A percentile compares a stretch with the other conserved stretches of the same genome.
phyloP scores from a whole-genome alignment of 257 asterid genomes.

The Solanum sejunctum region DNA sequence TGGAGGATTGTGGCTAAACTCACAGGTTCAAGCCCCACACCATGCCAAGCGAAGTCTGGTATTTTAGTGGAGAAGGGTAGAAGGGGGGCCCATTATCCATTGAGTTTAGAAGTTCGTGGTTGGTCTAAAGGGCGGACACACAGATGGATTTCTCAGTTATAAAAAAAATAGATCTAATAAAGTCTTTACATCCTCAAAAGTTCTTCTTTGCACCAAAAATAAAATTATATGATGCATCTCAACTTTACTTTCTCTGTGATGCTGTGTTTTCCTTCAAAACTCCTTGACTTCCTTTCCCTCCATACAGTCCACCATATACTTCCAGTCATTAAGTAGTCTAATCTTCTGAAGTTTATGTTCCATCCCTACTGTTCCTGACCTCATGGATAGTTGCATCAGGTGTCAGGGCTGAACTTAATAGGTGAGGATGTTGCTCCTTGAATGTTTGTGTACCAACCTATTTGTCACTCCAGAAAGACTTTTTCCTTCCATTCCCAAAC shows the following conservation, averaged over 20 bases:
- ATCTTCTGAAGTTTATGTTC: not conserved
- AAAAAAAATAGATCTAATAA: not conserved
- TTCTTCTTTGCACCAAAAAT: not conserved
- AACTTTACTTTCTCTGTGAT: not conserved
- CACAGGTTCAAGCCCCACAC: too few relatives aligned
- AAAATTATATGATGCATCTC: not conserved
- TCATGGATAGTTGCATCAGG: not conserved
- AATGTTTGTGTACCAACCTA: not conserved
- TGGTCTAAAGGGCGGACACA: too few relatives aligned
- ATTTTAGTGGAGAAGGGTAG: too few relatives aligned
- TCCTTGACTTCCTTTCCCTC: not conserved
- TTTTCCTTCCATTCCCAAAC: not conserved
- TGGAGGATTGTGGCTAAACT: too few relatives aligned
- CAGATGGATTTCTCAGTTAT: too few relatives aligned
- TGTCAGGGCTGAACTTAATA: not conserved
- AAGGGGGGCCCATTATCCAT: too few relatives aligned
- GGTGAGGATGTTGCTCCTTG: not conserved
- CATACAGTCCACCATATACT: not conserved
- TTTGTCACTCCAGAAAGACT: not conserved
- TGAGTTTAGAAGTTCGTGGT: too few relatives aligned
- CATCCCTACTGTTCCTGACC: not conserved
- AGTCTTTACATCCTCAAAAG: not conserved
- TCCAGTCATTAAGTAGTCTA: not conserved
- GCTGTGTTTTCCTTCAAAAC: not conserved
- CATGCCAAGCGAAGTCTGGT: too few relatives aligned